Conservation (phyloP, 1,284 basidiomycete species). For the Pseudozyma thailandica region DNA sequence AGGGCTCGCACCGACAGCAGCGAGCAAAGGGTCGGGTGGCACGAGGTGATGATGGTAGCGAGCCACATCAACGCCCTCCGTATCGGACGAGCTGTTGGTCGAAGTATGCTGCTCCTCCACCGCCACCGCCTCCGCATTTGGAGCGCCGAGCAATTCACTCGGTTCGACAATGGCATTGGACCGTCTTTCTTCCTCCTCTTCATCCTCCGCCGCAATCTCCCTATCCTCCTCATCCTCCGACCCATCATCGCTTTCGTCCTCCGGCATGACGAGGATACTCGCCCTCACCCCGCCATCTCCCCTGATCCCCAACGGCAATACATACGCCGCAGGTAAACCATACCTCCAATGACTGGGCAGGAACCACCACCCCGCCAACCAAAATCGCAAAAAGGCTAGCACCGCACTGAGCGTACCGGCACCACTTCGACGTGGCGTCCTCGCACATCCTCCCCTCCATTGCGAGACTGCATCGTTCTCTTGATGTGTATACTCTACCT, state of each 20-base stretch:
- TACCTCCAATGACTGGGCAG: conserved; percentile 50
- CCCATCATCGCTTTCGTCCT: conserved; percentile 49
- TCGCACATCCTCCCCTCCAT: conserved; percentile 38
- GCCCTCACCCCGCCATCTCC: conserved; percentile 57
- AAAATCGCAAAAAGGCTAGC: conserved; percentile 47
- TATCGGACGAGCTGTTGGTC: conserved; percentile 37
- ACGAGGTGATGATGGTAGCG: conserved; percentile 18
- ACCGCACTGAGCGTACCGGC: conserved; percentile 35
- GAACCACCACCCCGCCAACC: conserved; percentile 53
- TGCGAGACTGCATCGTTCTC: conserved; percentile 24
- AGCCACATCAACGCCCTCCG: conserved; percentile 9
- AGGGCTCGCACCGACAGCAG: conserved; percentile 37
- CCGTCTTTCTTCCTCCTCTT: conserved; percentile 26
- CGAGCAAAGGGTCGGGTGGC: conserved; percentile 45
- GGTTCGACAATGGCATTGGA: conserved; percentile 11
- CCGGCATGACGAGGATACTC: conserved; percentile 52
- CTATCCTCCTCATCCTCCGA: conserved; percentile 33
- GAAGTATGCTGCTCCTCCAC: conserved; percentile 17
- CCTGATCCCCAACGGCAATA: conserved; percentile 56
- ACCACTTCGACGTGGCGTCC: conserved; percentile 22
- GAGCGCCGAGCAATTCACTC: no score
- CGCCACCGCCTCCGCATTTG: not conserved
- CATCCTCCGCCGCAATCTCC: conserved; percentile 41
- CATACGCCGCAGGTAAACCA: conserved; percentile 48
- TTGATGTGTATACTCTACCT: conserved; percentile 13